Percentiles rank a stretch among this genome's conserved stretches.
Conservation (phyloP, 345 rosid genomes). For the Hypericum androsaemum region DNA sequence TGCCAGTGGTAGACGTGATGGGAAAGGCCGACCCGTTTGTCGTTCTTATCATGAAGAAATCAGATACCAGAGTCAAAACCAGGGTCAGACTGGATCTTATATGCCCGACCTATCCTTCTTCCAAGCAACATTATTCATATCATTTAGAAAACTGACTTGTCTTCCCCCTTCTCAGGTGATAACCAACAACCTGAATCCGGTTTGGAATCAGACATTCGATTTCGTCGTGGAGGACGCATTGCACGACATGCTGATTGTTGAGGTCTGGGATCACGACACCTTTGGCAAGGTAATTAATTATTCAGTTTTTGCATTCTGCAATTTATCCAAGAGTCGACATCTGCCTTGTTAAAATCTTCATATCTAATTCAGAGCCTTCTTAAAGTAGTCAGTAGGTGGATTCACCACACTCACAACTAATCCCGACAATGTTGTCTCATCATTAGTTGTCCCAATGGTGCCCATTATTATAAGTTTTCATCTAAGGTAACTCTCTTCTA, state of each 20-base stretch:
- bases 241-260: conserved; percentile 90
- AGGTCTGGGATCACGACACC: conserved; percentile 94
- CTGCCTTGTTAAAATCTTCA: too few relatives aligned
- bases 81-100: conserved; percentile 34
- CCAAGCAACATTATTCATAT: background rate
- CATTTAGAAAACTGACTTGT: background rate
- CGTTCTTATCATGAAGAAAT: conserved; percentile 62
- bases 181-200: conserved; percentile 80
- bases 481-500: background rate
- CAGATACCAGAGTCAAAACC: conserved; percentile 53
- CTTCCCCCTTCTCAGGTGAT: conserved; percentile 48
- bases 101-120: too few relatives aligned
- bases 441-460: too few relatives aligned
- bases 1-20: conserved; percentile 63
- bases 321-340: too few relatives aligned
- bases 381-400: too few relatives aligned
- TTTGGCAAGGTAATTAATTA: conserved; percentile 72
- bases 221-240: conserved; percentile 95
- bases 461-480: too few relatives aligned
- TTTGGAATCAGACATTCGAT: conserved; percentile 98
- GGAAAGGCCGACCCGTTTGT: conserved; percentile 86
- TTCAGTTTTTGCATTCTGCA: background rate
- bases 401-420: too few relatives aligned
- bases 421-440: too few relatives aligned
- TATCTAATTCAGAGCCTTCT: too few relatives aligned